Evolutionary conservation across 192 early-diverging fungal genomes (phyloP), one percentile per base, ranked within the genome.

Genomic region (Backusella tuberculispora): DNA sequence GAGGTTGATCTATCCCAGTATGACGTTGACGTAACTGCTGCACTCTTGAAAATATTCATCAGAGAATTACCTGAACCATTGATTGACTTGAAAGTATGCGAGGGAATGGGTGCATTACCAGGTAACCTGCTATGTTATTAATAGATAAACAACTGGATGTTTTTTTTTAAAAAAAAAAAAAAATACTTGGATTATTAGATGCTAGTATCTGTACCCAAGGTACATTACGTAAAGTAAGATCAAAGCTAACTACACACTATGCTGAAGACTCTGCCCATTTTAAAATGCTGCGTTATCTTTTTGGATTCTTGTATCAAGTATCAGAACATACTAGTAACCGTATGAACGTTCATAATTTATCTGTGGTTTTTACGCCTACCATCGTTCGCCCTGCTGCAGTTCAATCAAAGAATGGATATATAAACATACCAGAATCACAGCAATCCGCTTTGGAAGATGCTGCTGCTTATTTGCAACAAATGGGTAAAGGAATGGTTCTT

Each of bases 331-430:
- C 88, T 21, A 74, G 76, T 1, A 98, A 97, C 87, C 85, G 90
- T 71, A 98, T 98, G 97, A 95, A 91, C 2, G 73, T 92, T 5
- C 82, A 84, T 41, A 95, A 94, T 79, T 82, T 97, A 56, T 92
- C 94, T 0, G 88, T 95, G 13, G 92, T 96, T 2, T 94, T 95
- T 88, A 85, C 94, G 6, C 95, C 96, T 6, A 98, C 96, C 73
- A 85, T 98, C 75, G 88, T 96, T 44, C 85, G 77, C 0, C 64
- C 70, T 15, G 76, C 72, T 24, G 21, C 41, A 63, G 65, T 60
- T 14, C 64, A 9, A 0, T 26, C 53, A 60, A 56, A 72, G 15
- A 47, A 56, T 1, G 24, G 14, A 8, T 63, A 19, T n/a, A 19
- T 41, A 24, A 15, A 63, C 44, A 42, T 63, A 47, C 43, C 41